Evolutionary conservation across 345 rosid genomes (phyloP).

Genomic region (Pelargonium nanum): DNA sequence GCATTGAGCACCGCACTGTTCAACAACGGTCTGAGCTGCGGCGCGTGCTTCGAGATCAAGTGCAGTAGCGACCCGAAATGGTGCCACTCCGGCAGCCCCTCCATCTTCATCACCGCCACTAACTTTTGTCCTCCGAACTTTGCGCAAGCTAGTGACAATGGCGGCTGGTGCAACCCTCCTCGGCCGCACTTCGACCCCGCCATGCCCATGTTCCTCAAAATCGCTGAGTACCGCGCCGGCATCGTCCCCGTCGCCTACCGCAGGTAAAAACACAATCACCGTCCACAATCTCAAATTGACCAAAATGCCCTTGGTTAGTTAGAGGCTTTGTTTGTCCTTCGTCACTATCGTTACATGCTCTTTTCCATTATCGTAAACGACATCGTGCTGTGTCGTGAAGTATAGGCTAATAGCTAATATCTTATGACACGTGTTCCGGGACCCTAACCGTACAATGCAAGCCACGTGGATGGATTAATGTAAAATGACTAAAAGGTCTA

Average conservation of each 20-base stretch:
- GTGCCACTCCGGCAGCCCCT: slow-evolving; percentile 38
- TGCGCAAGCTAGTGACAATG: slow-evolving; percentile 35
- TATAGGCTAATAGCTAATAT: neutral
- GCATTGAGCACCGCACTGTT: slow-evolving; percentile 45
- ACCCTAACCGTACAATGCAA: too few relatives aligned
- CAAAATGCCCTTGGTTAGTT: too few relatives aligned
- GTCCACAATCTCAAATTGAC: too few relatives aligned
- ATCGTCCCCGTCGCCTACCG: slow-evolving; percentile 42
- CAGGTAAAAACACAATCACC: slow-evolving; percentile 17
- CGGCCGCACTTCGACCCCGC: slow-evolving; percentile 46
- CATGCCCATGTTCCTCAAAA: slow-evolving; percentile 52
- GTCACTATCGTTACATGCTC: neutral
- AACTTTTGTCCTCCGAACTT: slow-evolving; percentile 47
- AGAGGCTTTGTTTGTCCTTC: too few relatives aligned
- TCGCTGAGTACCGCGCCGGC: slow-evolving; percentile 48
- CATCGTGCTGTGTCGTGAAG: neutral
- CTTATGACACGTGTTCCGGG: too few relatives aligned
- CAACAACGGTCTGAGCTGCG: slow-evolving; percentile 41
- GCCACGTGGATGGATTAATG: too few relatives aligned
- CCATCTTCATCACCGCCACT: slow-evolving; percentile 39
- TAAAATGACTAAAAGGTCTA: too few relatives aligned
- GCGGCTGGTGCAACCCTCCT: slow-evolving; percentile 60
- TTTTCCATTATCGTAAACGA: slow-evolving; percentile 3
- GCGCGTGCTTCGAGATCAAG: slow-evolving; percentile 46
- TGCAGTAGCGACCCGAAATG: slow-evolving; percentile 30